Evolutionary conservation across 345 rosid genomes (phyloP).

Genomic region (Pseudoturritis turrita): DNA sequence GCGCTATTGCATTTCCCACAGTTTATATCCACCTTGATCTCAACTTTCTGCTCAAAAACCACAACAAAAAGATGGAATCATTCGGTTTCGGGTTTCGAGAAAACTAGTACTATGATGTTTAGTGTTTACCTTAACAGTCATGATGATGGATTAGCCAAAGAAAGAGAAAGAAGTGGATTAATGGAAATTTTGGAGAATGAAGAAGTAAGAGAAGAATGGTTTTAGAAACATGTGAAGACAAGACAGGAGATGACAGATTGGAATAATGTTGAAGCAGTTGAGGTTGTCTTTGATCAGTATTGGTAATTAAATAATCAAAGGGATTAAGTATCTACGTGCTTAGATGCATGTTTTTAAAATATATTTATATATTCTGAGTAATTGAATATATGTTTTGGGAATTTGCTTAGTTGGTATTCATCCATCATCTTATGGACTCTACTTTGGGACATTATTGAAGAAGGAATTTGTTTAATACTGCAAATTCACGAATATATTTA

Average conservation of each 20-base stretch:
- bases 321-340: constrained; percentile 5
- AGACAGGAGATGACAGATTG: constrained; percentile 19
- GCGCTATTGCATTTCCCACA: constrained; percentile 28
- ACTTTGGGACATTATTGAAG: constrained; percentile 20
- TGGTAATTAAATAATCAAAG: constrained; percentile 8
- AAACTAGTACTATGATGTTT: constrained; percentile 11
- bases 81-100: background rate
- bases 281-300: constrained; percentile 13
- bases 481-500: background rate
- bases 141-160: constrained; percentile 13
- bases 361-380: background rate
- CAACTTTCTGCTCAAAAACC: constrained; percentile 23
- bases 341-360: constrained; percentile 11
- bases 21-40: constrained; percentile 24
- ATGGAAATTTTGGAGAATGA: background rate
- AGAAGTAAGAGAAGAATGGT: background rate
- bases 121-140: constrained; percentile 33
- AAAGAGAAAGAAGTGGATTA: background rate
- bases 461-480: background rate
- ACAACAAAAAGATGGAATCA: background rate
- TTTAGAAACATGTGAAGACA: constrained; percentile 14
- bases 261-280: constrained; percentile 24
- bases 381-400: background rate
- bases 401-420: constrained; percentile 23
- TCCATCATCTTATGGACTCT: constrained; percentile 16